Evolutionary conservation across 352 stramenopile species (phyloP), one percentile per base, ranked within the genome.

Genomic region (Thalassiosira gravida): DNA sequence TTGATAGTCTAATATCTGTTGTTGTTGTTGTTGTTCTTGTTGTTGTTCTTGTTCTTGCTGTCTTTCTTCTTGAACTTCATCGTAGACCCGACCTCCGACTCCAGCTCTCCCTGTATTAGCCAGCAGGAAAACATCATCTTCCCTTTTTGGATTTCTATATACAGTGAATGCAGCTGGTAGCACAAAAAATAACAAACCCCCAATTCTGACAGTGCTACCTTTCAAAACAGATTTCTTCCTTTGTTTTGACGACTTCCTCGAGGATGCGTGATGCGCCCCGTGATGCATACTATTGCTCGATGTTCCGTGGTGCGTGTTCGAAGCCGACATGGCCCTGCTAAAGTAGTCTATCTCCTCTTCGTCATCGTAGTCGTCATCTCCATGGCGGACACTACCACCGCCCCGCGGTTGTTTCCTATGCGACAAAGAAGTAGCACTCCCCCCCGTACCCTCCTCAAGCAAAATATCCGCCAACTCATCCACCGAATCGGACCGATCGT

Each of bases 321-420:
- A 67, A 44, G 30, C 50, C 20, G 66, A 71, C 75, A 83, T 83
- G 46, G 68, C 75, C 37, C 67, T 74, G 39, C 75, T 71, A 46
- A 83, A 83, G 42, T 83, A 83, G 52, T 83, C 75, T 27, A 83
- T 75, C n/a, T 83, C 75, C 3, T 83, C 75, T 32, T 78, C 62
- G 5, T 74, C 63, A 9, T 66, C 39, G n/a, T n/a, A n/a, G n/a
- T n/a, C n/a, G 3, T 64, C 50, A 29, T 52, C 53, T 14, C 14
- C 9, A 49, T 44, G 37, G 27, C 25, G 11, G 9, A 20, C 2
- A 27, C 8, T 25, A 42, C 47, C 30, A 3, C 55, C 7, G 53
- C 55, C 5, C 25, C 11, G 35, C 35, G 2, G 14, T 59, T 32
- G n/a, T 59, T 61, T 68, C 14, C 61, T 37, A 55, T 47, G 29